Percentiles rank a stretch among this genome's conserved stretches.
phyloP scores from a whole-genome alignment of 257 asterid genomes.

The Solanum neorickii region DNA sequence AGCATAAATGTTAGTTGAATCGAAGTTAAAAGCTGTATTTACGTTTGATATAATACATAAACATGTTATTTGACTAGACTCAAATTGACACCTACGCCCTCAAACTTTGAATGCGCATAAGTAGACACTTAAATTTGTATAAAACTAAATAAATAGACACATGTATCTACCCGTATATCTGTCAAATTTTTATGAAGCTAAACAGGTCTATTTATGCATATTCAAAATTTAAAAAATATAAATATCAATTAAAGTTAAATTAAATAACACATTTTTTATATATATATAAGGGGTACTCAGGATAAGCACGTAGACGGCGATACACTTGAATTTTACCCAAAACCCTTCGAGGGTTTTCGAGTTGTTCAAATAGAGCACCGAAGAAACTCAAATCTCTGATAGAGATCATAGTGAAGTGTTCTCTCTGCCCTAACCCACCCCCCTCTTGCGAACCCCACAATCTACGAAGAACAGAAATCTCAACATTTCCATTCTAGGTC shows the following conservation, averaged over 20 bases:
- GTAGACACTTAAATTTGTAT: no score
- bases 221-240: no score
- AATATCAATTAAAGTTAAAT: no score
- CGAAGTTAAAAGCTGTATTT: no score
- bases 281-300: neutral
- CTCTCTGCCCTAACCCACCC: neutral
- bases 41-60: neutral
- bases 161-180: fast-evolving
- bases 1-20: neutral
- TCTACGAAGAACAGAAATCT: neutral
- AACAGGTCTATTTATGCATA: no score
- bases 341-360: slow-evolving; percentile 3
- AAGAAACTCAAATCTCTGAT: neutral
- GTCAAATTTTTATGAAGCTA: no score
- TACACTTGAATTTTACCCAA: neutral
- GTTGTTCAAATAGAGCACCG: neutral
- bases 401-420: neutral
- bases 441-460: neutral
- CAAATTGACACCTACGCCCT: no score
- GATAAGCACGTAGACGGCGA: neutral
- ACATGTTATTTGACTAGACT: no score
- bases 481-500: neutral
- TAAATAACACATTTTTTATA: no score
- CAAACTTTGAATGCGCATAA: neutral
- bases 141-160: fast-evolving